Evolutionary conservation across 2,329 filamentous ascomycete genomes (phyloP).

Genomic region (Trichoderma endophyticum): DNA sequence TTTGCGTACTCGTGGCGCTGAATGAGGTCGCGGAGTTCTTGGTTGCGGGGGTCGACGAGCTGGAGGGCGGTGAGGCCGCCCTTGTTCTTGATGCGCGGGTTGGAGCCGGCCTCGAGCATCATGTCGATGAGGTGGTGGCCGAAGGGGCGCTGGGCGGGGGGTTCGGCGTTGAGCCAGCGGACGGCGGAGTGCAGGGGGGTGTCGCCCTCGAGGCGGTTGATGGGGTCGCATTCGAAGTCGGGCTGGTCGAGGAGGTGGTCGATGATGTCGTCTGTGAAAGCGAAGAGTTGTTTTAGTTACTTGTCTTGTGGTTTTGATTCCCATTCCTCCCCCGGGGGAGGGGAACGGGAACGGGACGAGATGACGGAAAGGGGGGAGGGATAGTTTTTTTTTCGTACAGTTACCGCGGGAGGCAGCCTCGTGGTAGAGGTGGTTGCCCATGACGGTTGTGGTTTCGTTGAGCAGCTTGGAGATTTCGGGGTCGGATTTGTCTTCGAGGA

Average conservation of each 20-base stretch:
- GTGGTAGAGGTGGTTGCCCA: slow-evolving; percentile 88
- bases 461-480: slow-evolving; percentile 71
- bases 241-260: slow-evolving; percentile 80
- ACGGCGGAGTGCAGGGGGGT: slow-evolving; percentile 78
- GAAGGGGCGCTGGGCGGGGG: slow-evolving; percentile 59
- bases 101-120: slow-evolving; percentile 74
- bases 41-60: slow-evolving; percentile 70
- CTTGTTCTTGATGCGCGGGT: slow-evolving; percentile 61
- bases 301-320: not conserved
- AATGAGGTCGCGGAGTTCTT: slow-evolving; percentile 58
- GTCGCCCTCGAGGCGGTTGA: slow-evolving; percentile 68
- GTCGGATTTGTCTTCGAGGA: slow-evolving; percentile 61
- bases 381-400: slow-evolving; percentile 53
- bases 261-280: slow-evolving; percentile 67
- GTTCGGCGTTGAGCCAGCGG: slow-evolving; percentile 69
- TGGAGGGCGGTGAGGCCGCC: slow-evolving; percentile 68
- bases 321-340: too few species aligned
- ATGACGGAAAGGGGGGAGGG: not conserved
- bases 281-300: not conserved
- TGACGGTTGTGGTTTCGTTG: slow-evolving; percentile 78
- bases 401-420: slow-evolving; percentile 82
- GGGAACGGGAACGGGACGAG: not conserved
- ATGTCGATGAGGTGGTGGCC: slow-evolving; percentile 69
- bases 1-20: slow-evolving; percentile 67
- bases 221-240: slow-evolving; percentile 79